Evolutionary conservation across 257 asterid genomes (phyloP), one percentile per base, ranked within the genome.

Genomic region (Lithospermum erythrorhizon): DNA sequence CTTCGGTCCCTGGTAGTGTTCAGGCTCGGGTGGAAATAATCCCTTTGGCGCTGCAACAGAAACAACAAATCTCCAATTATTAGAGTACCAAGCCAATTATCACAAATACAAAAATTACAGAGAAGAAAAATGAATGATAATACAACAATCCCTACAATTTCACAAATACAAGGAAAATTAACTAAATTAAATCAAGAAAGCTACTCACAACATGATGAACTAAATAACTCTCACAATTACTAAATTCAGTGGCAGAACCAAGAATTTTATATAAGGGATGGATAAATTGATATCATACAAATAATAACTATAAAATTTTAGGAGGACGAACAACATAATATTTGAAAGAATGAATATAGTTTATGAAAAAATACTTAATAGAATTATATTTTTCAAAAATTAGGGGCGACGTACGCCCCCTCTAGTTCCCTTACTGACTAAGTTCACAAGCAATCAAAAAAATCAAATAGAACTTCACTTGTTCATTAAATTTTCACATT

Each of bases 11-110:
- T 85, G 81, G 65, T 93, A 89, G 74, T 79, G 89, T 73, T 86
- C 90, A 14, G 97, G 96, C 70, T 93, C 99, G 5, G 97, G 95
- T 57, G 96, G 99, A 78, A 93, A 93, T 60, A 93, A 80, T 45
- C 99, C 97, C 79, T 86, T 93, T 18, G 99, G 96, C 70, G 99
- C 99, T 93, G 80, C 86, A 81, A 66, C 18, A 3, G 17, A 13
- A 14, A 35, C 3, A 9, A 35, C 15, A 35, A 35, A 4, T 35
- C 49, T 41, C 49, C 49, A 41, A 3, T 41, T 41, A 41, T 41
- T 41, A 32, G 66, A 75, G 29, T 62, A 63, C 53, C 52, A 55
- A 29, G 51, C 66, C 75, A 32, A 67, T 27, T 62, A 9, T 61
- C 61, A 56, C 60, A 20, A 53, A 11, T 14, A 53, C 57, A 9